These are phyloP conservation scores for Aspergillus bombycis DNA, from an alignment of 2,329 filamentous ascomycete species.

Conservation along the genomic window DNA sequence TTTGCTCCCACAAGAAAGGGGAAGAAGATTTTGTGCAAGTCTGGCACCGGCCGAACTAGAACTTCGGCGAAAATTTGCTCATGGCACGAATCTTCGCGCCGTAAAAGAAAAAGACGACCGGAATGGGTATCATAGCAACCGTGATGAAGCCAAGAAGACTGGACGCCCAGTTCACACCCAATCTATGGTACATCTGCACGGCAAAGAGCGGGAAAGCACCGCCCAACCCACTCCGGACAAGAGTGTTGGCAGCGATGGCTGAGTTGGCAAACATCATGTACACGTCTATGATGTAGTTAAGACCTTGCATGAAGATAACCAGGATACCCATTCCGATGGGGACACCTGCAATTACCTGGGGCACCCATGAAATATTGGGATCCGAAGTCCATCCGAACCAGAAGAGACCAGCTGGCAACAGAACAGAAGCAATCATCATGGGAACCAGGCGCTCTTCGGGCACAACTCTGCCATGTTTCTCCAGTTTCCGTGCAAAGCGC, in stretches of 20 bases:
- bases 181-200: conserved; percentile 37
- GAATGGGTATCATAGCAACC: conserved; percentile 48
- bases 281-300: conserved; percentile 47
- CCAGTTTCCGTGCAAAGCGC: conserved; percentile 40
- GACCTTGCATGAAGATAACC: conserved; percentile 45
- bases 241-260: conserved; percentile 42
- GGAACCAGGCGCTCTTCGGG: conserved; percentile 51
- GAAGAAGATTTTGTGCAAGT: not conserved
- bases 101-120: conserved; percentile 51
- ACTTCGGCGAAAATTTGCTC: conserved; percentile 45
- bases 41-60: conserved; percentile 12
- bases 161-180: conserved; percentile 42
- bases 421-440: conserved; percentile 47
- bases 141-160: conserved; percentile 41
- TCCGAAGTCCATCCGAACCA: conserved; percentile 54
- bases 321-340: conserved; percentile 47
- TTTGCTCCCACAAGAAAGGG: not conserved
- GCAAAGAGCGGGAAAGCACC: conserved; percentile 37
- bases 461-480: conserved; percentile 36
- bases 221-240: conserved; percentile 38
- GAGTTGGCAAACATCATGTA: conserved; percentile 43
- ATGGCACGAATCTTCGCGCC: conserved; percentile 47
- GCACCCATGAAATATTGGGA: conserved; percentile 47
- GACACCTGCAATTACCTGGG: conserved; percentile 47
- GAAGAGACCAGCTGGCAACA: conserved; percentile 50